Percentiles rank a stretch among this genome's conserved stretches.
Conservation (phyloP, 2,329 filamentous ascomycete species). For the Beauveria caledonica region DNA sequence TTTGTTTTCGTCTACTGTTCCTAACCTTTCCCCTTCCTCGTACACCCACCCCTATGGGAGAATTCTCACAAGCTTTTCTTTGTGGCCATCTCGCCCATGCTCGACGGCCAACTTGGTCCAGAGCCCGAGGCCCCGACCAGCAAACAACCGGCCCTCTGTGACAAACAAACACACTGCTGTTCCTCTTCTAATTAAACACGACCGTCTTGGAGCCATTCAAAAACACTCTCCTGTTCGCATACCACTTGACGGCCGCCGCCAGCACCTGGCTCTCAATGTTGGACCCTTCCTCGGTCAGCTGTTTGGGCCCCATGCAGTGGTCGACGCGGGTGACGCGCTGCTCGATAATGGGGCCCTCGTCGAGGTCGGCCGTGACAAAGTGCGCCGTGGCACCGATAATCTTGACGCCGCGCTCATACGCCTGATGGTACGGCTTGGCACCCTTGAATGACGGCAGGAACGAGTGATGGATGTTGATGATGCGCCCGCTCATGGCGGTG, state of each 20-base stretch:
- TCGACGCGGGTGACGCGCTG: constrained; percentile 71
- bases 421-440: constrained; percentile 82
- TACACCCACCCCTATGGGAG: too few species aligned
- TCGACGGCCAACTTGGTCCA: neutral
- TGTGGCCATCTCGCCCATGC: neutral
- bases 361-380: constrained; percentile 76
- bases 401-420: constrained; percentile 78
- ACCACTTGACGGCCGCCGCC: constrained; percentile 76
- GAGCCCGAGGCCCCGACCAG: neutral
- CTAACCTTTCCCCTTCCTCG: too few species aligned
- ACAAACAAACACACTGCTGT: too few species aligned
- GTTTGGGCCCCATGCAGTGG: constrained; percentile 67
- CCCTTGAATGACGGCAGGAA: constrained; percentile 86
- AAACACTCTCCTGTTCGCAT: constrained; percentile 69
- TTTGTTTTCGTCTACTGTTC: neutral
- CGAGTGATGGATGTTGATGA: constrained; percentile 88
- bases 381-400: constrained; percentile 82
- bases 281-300: constrained; percentile 69
- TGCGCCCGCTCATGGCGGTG: constrained; percentile 70
- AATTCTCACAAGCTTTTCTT: too few species aligned
- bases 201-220: constrained; percentile 75
- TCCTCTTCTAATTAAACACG: constrained; percentile 44
- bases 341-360: constrained; percentile 84
- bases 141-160: too few species aligned
- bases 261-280: constrained; percentile 80